Evolutionary conservation across 345 rosid species (phyloP).

Genomic region (Citrus mangshanensis): DNA sequence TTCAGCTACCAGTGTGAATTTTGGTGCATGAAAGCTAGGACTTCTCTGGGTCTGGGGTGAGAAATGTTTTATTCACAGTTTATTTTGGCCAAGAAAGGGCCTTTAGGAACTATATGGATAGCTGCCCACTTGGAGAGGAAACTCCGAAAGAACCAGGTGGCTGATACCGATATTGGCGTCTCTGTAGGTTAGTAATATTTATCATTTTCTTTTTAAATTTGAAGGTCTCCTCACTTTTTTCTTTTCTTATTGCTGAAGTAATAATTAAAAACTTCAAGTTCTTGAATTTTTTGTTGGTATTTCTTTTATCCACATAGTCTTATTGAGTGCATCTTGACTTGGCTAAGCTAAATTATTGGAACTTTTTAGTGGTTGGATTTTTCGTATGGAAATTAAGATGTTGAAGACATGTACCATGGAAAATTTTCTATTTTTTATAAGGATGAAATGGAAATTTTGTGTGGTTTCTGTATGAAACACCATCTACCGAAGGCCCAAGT

Average conservation of each 20-base stretch:
- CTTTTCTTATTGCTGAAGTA: background rate
- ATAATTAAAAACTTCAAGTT: background rate
- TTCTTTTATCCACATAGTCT: background rate
- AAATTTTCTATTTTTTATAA: background rate
- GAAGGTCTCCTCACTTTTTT: background rate
- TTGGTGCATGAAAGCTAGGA: conserved; percentile 30
- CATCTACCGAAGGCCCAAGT: background rate
- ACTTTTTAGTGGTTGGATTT: too few species aligned
- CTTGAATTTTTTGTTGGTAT: background rate
- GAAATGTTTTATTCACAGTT: conserved; percentile 98
- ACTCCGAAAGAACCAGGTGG: conserved; percentile 99
- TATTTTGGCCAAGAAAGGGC: conserved; percentile 99
- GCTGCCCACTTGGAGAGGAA: conserved; percentile 99
- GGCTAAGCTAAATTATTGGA: background rate
- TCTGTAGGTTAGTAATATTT: conserved; percentile 76
- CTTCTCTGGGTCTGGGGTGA: conserved; percentile 19
- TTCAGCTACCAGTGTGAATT: conserved; percentile 2
- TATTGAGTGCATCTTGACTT: background rate
- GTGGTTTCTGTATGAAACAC: background rate
- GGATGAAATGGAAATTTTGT: background rate
- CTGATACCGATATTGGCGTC: conserved; percentile 97
- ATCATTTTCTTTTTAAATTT: background rate
- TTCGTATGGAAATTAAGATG: background rate
- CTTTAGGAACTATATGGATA: conserved; percentile 98
- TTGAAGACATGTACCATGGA: background rate